phyloP scores from a whole-genome alignment of 169 alveolate genomes.

The Plasmodium fragile region DNA sequence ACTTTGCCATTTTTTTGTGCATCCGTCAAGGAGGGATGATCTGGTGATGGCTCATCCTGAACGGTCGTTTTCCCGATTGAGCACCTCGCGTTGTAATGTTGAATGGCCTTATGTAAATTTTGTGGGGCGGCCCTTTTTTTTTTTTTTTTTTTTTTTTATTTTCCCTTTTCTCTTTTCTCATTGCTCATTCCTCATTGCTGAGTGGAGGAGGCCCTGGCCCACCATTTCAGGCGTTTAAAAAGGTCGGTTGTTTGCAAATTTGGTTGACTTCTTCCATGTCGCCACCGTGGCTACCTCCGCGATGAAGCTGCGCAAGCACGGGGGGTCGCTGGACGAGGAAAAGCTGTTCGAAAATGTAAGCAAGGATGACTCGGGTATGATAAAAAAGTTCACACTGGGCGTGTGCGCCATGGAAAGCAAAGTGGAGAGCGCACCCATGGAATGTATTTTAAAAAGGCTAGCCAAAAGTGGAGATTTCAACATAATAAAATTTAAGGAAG shows the following conservation, averaged over 20 bases:
- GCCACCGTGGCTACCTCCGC: not conserved
- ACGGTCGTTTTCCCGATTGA: not conserved
- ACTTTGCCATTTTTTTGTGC: not conserved
- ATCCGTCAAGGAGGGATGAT: not conserved
- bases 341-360: conserved; percentile 63
- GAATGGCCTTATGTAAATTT: not conserved
- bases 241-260: too few species aligned
- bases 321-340: conserved; percentile 56
- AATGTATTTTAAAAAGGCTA: conserved; percentile 85
- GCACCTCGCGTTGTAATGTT: not conserved
- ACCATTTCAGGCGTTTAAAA: not conserved
- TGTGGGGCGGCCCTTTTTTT: not conserved
- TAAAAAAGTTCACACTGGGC: conserved; percentile 87
- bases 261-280: not conserved
- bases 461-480: conserved; percentile 89
- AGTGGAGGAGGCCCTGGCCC: too few species aligned
- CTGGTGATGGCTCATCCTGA: not conserved
- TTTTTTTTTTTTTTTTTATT: not conserved
- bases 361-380: conserved; percentile 75
- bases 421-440: conserved; percentile 92
- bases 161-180: too few species aligned
- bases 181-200: too few species aligned
- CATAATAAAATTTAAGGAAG: conserved; percentile 88
- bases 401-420: conserved; percentile 93
- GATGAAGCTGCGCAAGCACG: conserved; percentile 32